Percentiles rank a stretch among this genome's conserved stretches.
phyloP scores from a whole-genome alignment of 768 basidiomycete genomes.

The Trametes cinnabarina region DNA sequence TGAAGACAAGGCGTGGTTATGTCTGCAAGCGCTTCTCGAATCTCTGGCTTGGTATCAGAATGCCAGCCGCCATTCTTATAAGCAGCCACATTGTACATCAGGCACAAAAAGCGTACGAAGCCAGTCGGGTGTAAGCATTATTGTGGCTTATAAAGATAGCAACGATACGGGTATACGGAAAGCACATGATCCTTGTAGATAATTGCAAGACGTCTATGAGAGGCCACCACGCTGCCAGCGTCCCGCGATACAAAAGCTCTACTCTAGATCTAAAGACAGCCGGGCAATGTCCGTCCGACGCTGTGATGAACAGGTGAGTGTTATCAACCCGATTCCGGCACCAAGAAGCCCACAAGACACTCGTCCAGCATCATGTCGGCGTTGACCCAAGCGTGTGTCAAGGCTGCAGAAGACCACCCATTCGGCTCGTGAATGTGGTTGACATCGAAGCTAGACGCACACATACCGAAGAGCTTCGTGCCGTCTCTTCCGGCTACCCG shows the following conservation, averaged over 20 bases:
- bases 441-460: neutral
- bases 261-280: too few species aligned
- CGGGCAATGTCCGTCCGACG: too few species aligned
- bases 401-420: conserved; percentile 44
- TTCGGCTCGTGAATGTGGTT: neutral
- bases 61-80: neutral
- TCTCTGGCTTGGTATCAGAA: neutral
- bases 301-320: neutral
- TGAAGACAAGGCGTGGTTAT: too few species aligned
- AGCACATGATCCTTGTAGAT: neutral
- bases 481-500: conserved; percentile 94
- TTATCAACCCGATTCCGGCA: conserved; percentile 49
- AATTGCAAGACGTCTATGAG: neutral
- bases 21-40: too few species aligned
- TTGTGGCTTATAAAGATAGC: neutral
- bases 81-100: neutral
- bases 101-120: neutral
- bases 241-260: too few species aligned
- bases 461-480: conserved; percentile 87
- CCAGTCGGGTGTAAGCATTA: neutral
- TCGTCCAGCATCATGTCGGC: conserved; percentile 94
- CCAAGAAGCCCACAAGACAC: conserved; percentile 88
- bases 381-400: conserved; percentile 96
- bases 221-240: neutral
- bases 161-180: neutral